These are phyloP conservation scores for Obelidium mucronatum DNA, from an alignment of 192 early-diverging fungal species.

Conservation along the genomic window DNA sequence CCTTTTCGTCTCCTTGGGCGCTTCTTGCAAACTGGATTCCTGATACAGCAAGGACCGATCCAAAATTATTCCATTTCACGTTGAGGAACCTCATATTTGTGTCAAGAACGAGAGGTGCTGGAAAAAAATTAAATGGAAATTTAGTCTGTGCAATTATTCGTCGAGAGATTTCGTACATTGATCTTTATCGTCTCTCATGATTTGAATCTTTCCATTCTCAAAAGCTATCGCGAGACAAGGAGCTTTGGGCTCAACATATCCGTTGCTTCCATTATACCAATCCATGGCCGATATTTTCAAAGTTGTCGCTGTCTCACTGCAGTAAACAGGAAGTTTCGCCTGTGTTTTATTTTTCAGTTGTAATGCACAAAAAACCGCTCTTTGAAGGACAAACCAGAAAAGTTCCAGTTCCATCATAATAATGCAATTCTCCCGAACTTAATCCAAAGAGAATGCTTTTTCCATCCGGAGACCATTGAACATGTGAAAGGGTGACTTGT, in stretches of 20 bases:
- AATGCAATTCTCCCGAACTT: slow-evolving; percentile 55
- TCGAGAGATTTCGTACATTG: too few relatives aligned
- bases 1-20: slow-evolving; percentile 64
- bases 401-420: slow-evolving; percentile 60
- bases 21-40: slow-evolving; percentile 56
- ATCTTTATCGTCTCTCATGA: slow-evolving; percentile 64
- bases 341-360: too few relatives aligned
- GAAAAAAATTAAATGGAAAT: not conserved
- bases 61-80: slow-evolving; percentile 63
- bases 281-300: slow-evolving; percentile 57
- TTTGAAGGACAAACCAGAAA: slow-evolving; percentile 60
- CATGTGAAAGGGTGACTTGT: slow-evolving; percentile 45
- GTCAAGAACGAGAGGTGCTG: slow-evolving; percentile 63
- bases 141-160: not conserved
- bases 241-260: slow-evolving; percentile 55
- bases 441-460: slow-evolving; percentile 65
- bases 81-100: slow-evolving; percentile 61
- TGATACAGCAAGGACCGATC: slow-evolving; percentile 62
- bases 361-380: not conserved
- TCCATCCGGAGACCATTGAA: slow-evolving; percentile 67
- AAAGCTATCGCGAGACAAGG: slow-evolving; percentile 63
- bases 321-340: slow-evolving; percentile 55
- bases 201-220: slow-evolving; percentile 67
- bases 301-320: slow-evolving; percentile 43
- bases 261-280: slow-evolving; percentile 62